Conservation (phyloP, 2,329 filamentous ascomycete species). For the Neopestalotiopsis clavispora region DNA sequence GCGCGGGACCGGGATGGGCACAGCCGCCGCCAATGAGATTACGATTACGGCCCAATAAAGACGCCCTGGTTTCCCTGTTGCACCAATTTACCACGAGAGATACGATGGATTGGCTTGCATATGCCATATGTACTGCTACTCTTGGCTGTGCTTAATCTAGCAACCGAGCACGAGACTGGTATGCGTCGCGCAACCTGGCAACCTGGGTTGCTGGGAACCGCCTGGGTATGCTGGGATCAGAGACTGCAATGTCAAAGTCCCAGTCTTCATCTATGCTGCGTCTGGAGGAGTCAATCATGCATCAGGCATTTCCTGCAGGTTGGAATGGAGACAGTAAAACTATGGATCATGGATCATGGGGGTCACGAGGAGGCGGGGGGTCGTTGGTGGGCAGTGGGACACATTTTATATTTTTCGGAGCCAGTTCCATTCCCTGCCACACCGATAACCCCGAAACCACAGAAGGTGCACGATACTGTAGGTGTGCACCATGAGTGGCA, state of each 20-base stretch:
- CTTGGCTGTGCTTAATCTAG: not conserved
- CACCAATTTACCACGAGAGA: not conserved
- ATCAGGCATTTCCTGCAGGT: not conserved
- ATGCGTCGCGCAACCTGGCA: not conserved
- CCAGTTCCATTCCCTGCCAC: not conserved
- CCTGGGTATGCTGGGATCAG: not conserved
- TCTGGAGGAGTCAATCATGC: not conserved
- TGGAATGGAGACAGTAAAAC: not conserved
- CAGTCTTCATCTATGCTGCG: not conserved
- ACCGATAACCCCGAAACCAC: not conserved
- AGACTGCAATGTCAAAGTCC: not conserved
- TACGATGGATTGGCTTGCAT: not conserved
- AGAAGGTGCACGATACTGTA: not conserved
- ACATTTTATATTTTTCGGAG: not conserved
- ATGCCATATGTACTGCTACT: not conserved
- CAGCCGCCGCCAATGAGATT: not conserved
- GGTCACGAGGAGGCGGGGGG: not conserved
- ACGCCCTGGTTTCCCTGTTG: not conserved
- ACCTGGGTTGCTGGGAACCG: not conserved
- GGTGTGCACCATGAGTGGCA: not conserved
- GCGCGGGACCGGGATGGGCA: not conserved
- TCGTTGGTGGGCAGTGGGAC: not conserved
- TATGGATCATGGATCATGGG: not conserved
- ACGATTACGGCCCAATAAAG: not conserved
- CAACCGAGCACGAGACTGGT: constrained; percentile 7